Evolutionary conservation across 768 basidiomycete species (phyloP), one percentile per base, ranked within the genome.

Genomic region (Rubroboletus satanas): DNA sequence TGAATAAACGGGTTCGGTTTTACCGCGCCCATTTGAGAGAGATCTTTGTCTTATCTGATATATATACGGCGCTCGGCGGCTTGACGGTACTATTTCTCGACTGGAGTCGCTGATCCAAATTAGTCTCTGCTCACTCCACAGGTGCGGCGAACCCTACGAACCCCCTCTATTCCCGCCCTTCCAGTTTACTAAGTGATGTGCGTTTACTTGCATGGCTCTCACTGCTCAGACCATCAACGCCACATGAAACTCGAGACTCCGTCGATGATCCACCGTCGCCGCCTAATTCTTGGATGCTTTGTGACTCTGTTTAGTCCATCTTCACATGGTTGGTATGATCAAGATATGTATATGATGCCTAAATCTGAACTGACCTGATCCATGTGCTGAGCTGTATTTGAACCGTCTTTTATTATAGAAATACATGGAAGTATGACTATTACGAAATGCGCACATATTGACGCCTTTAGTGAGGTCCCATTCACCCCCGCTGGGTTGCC

Each of bases 371-470:
- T 9, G 14, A 41, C 2, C 21, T 21, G 21, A 21, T 41, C 21
- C 18, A 26, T 12, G 14, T n/a, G n/a, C 29, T 31, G 23, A 9
- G 3, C 15, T 28, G 7, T 17, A 14, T 43, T 8, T 17, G 7
- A 2, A 42, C 14, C 23, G 14, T 21, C 36, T 36, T 18, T 26
- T 26, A 26, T 26, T 26, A 26, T 26, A 23, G 23, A 42, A 8
- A 42, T 7, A 42, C 14, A 7, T 14, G 5, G 12, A 21, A 15
- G 14, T 8, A 33, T 15, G 32, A 23, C 21, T n/a, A 18, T 45
- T 4, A 59, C 64, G 55, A 66, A 66, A 65, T 54, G 61, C 63
- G 61, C 48, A 21, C 18, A 6, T 28, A 1, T 17, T 9, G 8
- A 44, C 26, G 26, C 18, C 49, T 52, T 62, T 54, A 56, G 23